Conservation (phyloP, 768 basidiomycete species). For the Leccinum arenicola region DNA sequence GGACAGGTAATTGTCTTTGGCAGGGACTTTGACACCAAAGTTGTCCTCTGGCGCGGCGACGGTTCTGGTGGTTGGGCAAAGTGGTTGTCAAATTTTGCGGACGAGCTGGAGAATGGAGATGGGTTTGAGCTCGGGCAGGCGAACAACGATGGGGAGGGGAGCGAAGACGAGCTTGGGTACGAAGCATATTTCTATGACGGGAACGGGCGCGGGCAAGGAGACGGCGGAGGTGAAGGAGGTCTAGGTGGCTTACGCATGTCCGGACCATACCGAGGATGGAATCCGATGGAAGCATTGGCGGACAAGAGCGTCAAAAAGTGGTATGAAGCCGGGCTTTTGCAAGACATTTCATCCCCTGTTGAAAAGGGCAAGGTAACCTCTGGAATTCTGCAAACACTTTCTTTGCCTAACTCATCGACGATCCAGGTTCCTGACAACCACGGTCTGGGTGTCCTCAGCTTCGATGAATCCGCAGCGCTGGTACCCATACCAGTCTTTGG, state of each 20-base stretch:
- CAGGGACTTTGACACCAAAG: slow-evolving; percentile 98
- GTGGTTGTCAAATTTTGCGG: slow-evolving; percentile 88
- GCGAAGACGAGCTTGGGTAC: slow-evolving; percentile 84
- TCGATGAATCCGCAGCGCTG: slow-evolving; percentile 47
- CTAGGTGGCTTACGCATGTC: slow-evolving; percentile 68
- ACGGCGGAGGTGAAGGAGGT: slow-evolving; percentile 74
- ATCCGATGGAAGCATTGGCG: slow-evolving; percentile 89
- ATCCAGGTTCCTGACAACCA: slow-evolving; percentile 42
- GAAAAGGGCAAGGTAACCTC: slow-evolving; percentile 51
- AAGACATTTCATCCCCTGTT: slow-evolving; percentile 40
- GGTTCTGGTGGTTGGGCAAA: slow-evolving; percentile 91
- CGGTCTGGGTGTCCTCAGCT: slow-evolving; percentile 42
- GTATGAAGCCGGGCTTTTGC: slow-evolving; percentile 74
- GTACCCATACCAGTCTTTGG: slow-evolving; percentile 63
- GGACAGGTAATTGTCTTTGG: slow-evolving; percentile 99
- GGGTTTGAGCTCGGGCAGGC: slow-evolving; percentile 74
- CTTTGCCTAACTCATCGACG: slow-evolving; percentile 16
- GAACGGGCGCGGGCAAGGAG: slow-evolving; percentile 70
- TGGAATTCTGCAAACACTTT: not conserved
- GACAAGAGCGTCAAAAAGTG: slow-evolving; percentile 85
- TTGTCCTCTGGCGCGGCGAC: slow-evolving; percentile 91
- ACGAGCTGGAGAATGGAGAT: slow-evolving; percentile 89
- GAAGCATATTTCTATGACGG: slow-evolving; percentile 86
- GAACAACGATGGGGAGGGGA: slow-evolving; percentile 61
- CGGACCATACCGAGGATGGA: slow-evolving; percentile 92